Conservation (phyloP, 176 grass and related monocot genomes). For the Juncus effusus region DNA sequence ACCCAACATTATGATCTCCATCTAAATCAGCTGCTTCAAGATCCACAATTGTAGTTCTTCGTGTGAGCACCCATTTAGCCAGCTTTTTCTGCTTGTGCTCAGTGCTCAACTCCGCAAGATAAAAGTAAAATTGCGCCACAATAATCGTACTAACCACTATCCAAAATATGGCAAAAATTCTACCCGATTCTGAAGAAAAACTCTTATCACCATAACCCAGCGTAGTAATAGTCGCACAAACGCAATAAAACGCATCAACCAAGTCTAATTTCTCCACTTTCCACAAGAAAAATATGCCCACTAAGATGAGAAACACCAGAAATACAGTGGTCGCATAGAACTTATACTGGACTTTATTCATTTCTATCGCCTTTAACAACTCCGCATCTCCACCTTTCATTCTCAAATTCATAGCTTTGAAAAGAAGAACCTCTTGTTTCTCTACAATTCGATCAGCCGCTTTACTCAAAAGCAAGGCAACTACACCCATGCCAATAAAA, state of each 20-base stretch:
- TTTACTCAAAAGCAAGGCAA: slow-evolving; percentile 63
- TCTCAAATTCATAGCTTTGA: slow-evolving; percentile 62
- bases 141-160: slow-evolving; percentile 63
- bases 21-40: slow-evolving; percentile 89
- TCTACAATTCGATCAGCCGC: slow-evolving; percentile 78
- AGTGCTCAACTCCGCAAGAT: slow-evolving; percentile 66
- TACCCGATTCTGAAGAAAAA: slow-evolving; percentile 60
- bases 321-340: slow-evolving; percentile 51
- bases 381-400: slow-evolving; percentile 42
- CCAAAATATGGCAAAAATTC: slow-evolving; percentile 78
- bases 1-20: slow-evolving; percentile 49
- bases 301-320: slow-evolving; percentile 34
- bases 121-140: slow-evolving; percentile 78
- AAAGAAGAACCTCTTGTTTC: slow-evolving; percentile 83
- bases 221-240: slow-evolving; percentile 83
- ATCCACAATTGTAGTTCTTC: slow-evolving; percentile 62
- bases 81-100: slow-evolving; percentile 69
- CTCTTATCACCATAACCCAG: slow-evolving; percentile 79
- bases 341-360: slow-evolving; percentile 64
- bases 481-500: slow-evolving; percentile 64
- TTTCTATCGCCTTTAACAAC: slow-evolving; percentile 46
- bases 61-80: slow-evolving; percentile 71
- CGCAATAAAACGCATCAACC: slow-evolving; percentile 87
- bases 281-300: slow-evolving; percentile 67
- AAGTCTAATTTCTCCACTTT: slow-evolving; percentile 70